These are phyloP conservation scores for Cyberlindnera subsufficiens DNA, from an alignment of 805 yeast genomes.

Conservation along the genomic window DNA sequence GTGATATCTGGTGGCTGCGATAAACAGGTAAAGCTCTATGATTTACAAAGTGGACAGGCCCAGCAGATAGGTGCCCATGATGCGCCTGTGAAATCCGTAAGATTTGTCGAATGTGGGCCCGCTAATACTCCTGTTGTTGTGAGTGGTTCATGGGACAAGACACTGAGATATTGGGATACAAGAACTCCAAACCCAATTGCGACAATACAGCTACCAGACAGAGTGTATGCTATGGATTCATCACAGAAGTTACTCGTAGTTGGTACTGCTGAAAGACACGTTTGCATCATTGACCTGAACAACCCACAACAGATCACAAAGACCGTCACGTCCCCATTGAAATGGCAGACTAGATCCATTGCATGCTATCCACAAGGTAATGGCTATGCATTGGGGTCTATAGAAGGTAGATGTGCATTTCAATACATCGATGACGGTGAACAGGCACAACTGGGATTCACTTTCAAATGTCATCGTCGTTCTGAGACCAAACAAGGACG, in stretches of 20 bases:
- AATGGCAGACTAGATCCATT: slow-evolving; percentile 81
- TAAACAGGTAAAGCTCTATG: slow-evolving; percentile 79
- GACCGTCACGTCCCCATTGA: slow-evolving; percentile 67
- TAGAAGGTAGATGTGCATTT: slow-evolving; percentile 94
- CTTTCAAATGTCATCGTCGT: slow-evolving; percentile 93
- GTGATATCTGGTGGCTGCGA: slow-evolving; percentile 89
- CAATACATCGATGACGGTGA: slow-evolving; percentile 84
- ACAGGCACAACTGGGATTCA: slow-evolving; percentile 67
- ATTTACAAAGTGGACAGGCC: slow-evolving; percentile 73
- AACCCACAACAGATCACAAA: slow-evolving; percentile 81
- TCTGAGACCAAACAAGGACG: slow-evolving; percentile 43
- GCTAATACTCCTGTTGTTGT: slow-evolving; percentile 72
- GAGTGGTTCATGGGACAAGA: slow-evolving; percentile 95
- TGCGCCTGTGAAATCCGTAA: slow-evolving; percentile 67
- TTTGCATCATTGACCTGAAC: slow-evolving; percentile 70
- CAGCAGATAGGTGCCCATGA: slow-evolving; percentile 85
- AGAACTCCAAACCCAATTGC: slow-evolving; percentile 79
- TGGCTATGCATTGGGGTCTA: slow-evolving; percentile 88
- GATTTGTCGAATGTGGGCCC: slow-evolving; percentile 83
- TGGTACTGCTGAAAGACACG: slow-evolving; percentile 89
- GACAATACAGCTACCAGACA: slow-evolving; percentile 78
- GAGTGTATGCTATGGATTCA: slow-evolving; percentile 86
- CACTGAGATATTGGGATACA: slow-evolving; percentile 91
- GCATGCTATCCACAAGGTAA: slow-evolving; percentile 87
- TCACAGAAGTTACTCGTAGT: slow-evolving; percentile 78